These are phyloP conservation scores for Castanea crenata DNA, from an alignment of 306 rosid species.

Conservation along the genomic window DNA sequence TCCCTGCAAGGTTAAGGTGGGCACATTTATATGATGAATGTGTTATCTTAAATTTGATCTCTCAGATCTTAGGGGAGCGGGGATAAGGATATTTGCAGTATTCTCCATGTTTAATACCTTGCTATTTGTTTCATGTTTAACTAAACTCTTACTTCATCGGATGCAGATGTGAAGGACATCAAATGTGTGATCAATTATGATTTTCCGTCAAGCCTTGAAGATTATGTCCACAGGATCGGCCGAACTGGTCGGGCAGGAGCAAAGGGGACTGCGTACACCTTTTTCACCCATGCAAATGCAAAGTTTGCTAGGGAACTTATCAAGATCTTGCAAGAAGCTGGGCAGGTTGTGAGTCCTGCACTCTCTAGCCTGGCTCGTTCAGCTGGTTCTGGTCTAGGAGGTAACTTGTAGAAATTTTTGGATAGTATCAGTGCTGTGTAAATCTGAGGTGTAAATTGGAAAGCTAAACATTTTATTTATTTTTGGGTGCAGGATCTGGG, in stretches of 20 bases:
- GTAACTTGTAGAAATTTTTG: conserved; percentile 31
- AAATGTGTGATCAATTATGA: conserved; percentile 93
- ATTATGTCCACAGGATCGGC: conserved; percentile 93
- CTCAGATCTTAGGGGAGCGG: conserved; percentile 67
- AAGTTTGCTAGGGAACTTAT: conserved; percentile 70
- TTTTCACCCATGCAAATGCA: conserved; percentile 75
- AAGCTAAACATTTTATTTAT: conserved; percentile 4
- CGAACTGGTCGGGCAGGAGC: conserved; percentile 99
- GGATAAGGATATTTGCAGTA: conserved; percentile 87
- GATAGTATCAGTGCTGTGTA: not conserved
- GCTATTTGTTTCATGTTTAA: conserved; percentile 10
- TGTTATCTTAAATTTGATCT: conserved; percentile 85
- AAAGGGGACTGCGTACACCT: conserved; percentile 82
- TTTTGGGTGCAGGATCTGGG: conserved; percentile 46
- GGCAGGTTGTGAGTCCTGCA: conserved; percentile 69
- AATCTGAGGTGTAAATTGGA: not conserved
- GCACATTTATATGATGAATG: conserved; percentile 93
- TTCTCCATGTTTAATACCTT: conserved; percentile 39
- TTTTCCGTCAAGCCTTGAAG: conserved; percentile 93
- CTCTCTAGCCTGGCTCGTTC: conserved; percentile 59
- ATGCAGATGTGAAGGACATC: conserved; percentile 97
- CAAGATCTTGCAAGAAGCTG: conserved; percentile 82
- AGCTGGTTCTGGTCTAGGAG: conserved; percentile 56
- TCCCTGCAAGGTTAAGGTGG: conserved; percentile 99
- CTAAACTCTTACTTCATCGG: conserved; percentile 22